Evolutionary conservation across 352 stramenopile species (phyloP), one percentile per base, ranked within the genome.

Genomic region (Phytopythium aichiense): DNA sequence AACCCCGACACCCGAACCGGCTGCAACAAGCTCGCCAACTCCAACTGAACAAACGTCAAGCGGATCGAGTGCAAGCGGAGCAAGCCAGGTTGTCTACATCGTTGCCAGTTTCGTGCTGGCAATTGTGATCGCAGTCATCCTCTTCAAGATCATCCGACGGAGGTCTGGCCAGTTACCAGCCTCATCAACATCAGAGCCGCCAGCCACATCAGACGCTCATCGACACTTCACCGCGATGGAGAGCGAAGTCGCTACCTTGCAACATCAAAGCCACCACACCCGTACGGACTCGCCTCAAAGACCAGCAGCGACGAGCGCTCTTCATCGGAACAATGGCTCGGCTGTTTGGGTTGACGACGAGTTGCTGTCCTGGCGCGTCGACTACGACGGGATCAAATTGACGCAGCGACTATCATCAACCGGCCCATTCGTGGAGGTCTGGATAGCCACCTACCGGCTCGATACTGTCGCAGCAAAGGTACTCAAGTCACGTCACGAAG

Each of bases 381-480:
- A 76, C 30, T 76, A 70, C 25, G 63, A 78, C 4, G 63, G 58
- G 3, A 54, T 80, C n/a, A 64, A 63, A 4, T 55, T 72, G 40
- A 61, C 69, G 18, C 63, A 57, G 4, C 62, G 64, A 7, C 8
- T 83, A 31, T 33, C 55, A 20, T 69, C 72, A 0, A 46, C 65
- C 15, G 70, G 69, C 11, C 40, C 64, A 2, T 80, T 83, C 30
- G 63, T 69, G 13, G 74, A 83, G 40, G 63, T 83, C 16, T 83
- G 74, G 74, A 65, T 67, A 13, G 71, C 74, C 4, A 69, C 69
- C 4, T 83, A 83, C 33, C 65, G 69, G 3, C 66, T 72, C 20
- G 72, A 83, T 45, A 64, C 62, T 1, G 74, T 83, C 2, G 74
- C 65, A 0, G 72, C 79, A 0, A 83, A 83, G 50, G 66, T 68